These are phyloP conservation scores for Exutisphaerella laricina DNA, from an alignment of 2,329 filamentous ascomycete species.

Conservation along the genomic window DNA sequence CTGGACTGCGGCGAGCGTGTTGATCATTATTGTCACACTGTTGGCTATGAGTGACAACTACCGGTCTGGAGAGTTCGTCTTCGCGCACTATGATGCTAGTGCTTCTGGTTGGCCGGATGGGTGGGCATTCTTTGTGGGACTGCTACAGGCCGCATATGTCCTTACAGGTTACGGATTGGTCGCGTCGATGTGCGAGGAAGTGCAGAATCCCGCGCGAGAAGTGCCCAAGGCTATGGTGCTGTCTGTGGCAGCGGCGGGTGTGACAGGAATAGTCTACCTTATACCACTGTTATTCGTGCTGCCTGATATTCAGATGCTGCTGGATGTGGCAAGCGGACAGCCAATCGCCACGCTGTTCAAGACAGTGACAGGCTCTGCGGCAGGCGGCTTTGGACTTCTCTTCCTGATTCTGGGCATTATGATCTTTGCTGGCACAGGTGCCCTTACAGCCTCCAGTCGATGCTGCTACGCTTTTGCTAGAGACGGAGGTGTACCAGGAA, in stretches of 20 bases:
- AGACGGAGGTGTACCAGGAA: constrained; percentile 59
- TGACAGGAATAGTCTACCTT: constrained; percentile 63
- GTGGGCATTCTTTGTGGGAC: constrained; percentile 67
- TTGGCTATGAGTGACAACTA: constrained; percentile 55
- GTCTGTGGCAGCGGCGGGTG: constrained; percentile 60
- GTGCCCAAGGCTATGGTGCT: constrained; percentile 67
- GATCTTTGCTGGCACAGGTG: constrained; percentile 69
- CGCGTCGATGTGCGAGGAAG: constrained; percentile 66
- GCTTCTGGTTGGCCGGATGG: constrained; percentile 60
- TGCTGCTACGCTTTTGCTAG: constrained; percentile 69
- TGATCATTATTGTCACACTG: constrained; percentile 64
- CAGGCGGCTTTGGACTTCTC: constrained; percentile 67
- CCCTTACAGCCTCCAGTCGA: constrained; percentile 65
- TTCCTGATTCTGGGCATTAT: constrained; percentile 72
- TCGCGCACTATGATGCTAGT: constrained; percentile 62
- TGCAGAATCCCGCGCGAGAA: constrained; percentile 62
- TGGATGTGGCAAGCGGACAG: constrained; percentile 63
- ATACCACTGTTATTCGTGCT: constrained; percentile 72
- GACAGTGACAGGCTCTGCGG: constrained; percentile 64
- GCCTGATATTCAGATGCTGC: constrained; percentile 59
- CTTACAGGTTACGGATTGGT: constrained; percentile 66
- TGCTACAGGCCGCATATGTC: constrained; percentile 60
- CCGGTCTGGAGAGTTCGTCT: constrained; percentile 59
- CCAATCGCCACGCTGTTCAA: constrained; percentile 74
- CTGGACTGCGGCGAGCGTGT: constrained; percentile 61